These are phyloP conservation scores for Claviceps sp. DNA, from an alignment of 2,329 filamentous ascomycete genomes.

Conservation along the genomic window DNA sequence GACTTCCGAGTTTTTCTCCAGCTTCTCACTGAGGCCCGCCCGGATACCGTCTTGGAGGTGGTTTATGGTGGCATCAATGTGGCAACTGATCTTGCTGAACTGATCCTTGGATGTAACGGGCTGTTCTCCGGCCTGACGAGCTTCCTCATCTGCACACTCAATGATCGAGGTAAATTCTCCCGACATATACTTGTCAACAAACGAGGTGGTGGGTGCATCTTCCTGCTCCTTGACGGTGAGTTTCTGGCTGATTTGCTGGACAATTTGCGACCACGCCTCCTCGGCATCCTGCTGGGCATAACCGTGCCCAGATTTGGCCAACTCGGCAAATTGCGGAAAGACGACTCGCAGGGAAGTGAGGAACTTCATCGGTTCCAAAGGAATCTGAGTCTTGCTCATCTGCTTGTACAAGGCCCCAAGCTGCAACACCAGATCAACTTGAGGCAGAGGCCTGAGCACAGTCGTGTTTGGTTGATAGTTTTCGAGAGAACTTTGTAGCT, in stretches of 20 bases:
- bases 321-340: slow-evolving; percentile 90
- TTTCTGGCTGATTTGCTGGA: slow-evolving; percentile 69
- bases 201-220: slow-evolving; percentile 44
- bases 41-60: slow-evolving; percentile 81
- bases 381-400: slow-evolving; percentile 79
- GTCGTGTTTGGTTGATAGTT: slow-evolving; percentile 32
- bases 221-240: slow-evolving; percentile 49
- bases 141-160: slow-evolving; percentile 70
- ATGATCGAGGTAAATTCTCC: slow-evolving; percentile 68
- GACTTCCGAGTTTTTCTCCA: slow-evolving; percentile 75
- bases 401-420: slow-evolving; percentile 74
- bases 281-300: slow-evolving; percentile 98
- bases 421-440: slow-evolving; percentile 60
- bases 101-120: slow-evolving; percentile 52
- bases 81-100: slow-evolving; percentile 85
- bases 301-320: slow-evolving; percentile 64
- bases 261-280: slow-evolving; percentile 93
- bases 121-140: slow-evolving; percentile 61
- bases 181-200: slow-evolving; percentile 82
- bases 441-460: slow-evolving; percentile 29
- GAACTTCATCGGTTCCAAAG: slow-evolving; percentile 75
- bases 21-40: slow-evolving; percentile 69
- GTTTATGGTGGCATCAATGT: slow-evolving; percentile 78
- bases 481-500: slow-evolving; percentile 67
- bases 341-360: slow-evolving; percentile 63